Evolutionary conservation across 225 moss, liverwort and hornwort genomes (phyloP), one percentile per base, ranked within the genome.

Genomic region (Pseudoscleropodium purum): DNA sequence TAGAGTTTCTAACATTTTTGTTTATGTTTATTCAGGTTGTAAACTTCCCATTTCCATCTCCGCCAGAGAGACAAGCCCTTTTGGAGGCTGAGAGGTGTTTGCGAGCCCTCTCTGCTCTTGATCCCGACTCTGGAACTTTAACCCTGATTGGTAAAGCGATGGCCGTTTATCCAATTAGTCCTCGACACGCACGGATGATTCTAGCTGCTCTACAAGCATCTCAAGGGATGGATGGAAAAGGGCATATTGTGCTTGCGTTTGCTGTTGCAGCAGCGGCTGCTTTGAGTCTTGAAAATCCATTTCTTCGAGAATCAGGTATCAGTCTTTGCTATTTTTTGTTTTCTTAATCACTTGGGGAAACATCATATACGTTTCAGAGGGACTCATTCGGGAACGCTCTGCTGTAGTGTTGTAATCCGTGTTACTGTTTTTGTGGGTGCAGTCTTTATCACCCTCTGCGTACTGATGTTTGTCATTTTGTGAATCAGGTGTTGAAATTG

Each of bases 101-200:
- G 89, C 96, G 90, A 88, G 92, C 95, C 72, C 91, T 99, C 43
- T 97, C 97, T 86, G 99, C 99, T 75, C 92, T 99, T 85, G 95
- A 92, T 87, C 51, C 88, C 41, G 88, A 92, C 81, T 95, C 96
- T 85, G 97, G 97, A 83, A 88, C 89, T 84, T 86, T 99, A 41
- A 97, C 99, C 29, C 90, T 95, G 7, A 91, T 96, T 61, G 99
- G 99, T 67, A 94, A 93, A 80, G 97, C 95, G 57, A 99, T 99
- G 99, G 96, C 99, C 66, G 93, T 95, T 57, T 99, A 96, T 84
- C 97, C 99, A 61, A 95, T 99, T 78, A 99, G 99, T 91, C 99
- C 99, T 84, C 96, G 99, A 60, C 99, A 99, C 79, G 96, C 95
- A 20, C 92, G 99, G 70, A 97, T 99, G 99, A 93, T 99, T 82